Percentiles rank a stretch among this genome's conserved stretches.
These are phyloP conservation scores for Hypsizygus ulmarius DNA, from an alignment of 1,284 basidiomycete genomes.

Conservation along the genomic window DNA sequence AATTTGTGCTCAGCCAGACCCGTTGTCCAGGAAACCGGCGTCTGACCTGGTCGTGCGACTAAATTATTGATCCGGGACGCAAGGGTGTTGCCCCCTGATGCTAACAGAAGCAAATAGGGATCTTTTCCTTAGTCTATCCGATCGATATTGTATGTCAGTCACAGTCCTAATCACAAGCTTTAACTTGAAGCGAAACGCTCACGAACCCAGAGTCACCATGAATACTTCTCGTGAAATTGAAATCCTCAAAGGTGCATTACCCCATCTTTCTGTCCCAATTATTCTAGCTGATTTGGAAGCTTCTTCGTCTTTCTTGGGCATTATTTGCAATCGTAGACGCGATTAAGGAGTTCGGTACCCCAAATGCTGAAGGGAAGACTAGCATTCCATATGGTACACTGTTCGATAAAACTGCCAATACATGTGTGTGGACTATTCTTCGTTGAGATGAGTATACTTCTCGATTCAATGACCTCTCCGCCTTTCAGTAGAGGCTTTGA, in stretches of 20 bases:
- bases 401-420: conserved; percentile 45
- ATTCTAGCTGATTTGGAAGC: neutral
- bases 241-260: conserved; percentile 30
- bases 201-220: conserved; percentile 14
- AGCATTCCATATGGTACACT: conserved; percentile 39
- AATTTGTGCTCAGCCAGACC: too few relatives aligned
- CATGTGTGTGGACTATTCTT: conserved; percentile 28
- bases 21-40: too few relatives aligned
- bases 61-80: too few relatives aligned
- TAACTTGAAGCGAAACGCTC: too few relatives aligned
- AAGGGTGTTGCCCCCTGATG: too few relatives aligned
- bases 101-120: too few relatives aligned
- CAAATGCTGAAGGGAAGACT: conserved; percentile 34
- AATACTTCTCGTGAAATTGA: conserved; percentile 35
- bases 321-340: conserved; percentile 28
- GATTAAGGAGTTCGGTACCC: conserved; percentile 39
- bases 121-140: too few relatives aligned
- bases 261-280: neutral
- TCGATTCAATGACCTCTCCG: neutral
- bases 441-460: neutral
- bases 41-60: too few relatives aligned
- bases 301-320: too few relatives aligned
- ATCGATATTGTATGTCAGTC: too few relatives aligned
- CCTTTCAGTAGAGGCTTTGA: conserved; percentile 42
- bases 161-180: too few relatives aligned